A percentile compares a stretch with the other conserved stretches of the same genome.
phyloP scores from a whole-genome alignment of 768 basidiomycete genomes.

The Hericium coralloides region DNA sequence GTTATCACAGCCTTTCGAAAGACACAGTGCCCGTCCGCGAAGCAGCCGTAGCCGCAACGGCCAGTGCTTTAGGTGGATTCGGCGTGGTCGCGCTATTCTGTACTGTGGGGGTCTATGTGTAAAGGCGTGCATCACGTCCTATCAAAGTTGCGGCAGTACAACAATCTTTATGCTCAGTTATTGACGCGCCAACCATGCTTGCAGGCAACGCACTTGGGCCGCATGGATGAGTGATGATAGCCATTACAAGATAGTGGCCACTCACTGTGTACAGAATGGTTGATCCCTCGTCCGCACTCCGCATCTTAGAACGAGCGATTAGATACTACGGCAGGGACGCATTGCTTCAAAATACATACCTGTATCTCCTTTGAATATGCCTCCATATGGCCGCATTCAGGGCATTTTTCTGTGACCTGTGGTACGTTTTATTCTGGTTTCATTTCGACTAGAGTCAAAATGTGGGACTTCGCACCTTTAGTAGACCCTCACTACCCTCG shows the following conservation, averaged over 20 bases:
- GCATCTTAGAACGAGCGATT: constrained; percentile 36
- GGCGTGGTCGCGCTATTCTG: constrained; percentile 89
- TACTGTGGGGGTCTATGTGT: constrained; percentile 78
- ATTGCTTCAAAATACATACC: constrained; percentile 30
- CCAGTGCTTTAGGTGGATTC: constrained; percentile 77
- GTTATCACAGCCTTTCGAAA: constrained; percentile 60
- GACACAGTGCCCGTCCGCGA: constrained; percentile 57
- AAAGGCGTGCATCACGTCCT: constrained; percentile 24
- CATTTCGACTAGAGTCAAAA: not conserved
- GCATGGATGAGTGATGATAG: constrained; percentile 7
- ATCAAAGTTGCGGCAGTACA: constrained; percentile 68
- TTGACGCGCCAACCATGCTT: constrained; percentile 79
- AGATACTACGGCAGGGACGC: not conserved
- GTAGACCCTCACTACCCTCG: constrained; percentile 54
- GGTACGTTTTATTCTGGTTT: not conserved
- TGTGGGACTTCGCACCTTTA: constrained; percentile 36
- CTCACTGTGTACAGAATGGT: constrained; percentile 91
- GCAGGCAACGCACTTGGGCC: constrained; percentile 58
- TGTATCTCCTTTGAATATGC: constrained; percentile 88
- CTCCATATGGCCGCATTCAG: constrained; percentile 74
- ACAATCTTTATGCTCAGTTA: constrained; percentile 36
- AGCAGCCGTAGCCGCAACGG: constrained; percentile 56
- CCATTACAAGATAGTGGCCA: constrained; percentile 10
- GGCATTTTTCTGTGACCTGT: constrained; percentile 87
- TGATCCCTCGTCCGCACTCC: constrained; percentile 91